A percentile compares a stretch with the other conserved stretches of the same genome.
phyloP scores from a whole-genome alignment of 768 basidiomycete species.

The Zangia roseola region DNA sequence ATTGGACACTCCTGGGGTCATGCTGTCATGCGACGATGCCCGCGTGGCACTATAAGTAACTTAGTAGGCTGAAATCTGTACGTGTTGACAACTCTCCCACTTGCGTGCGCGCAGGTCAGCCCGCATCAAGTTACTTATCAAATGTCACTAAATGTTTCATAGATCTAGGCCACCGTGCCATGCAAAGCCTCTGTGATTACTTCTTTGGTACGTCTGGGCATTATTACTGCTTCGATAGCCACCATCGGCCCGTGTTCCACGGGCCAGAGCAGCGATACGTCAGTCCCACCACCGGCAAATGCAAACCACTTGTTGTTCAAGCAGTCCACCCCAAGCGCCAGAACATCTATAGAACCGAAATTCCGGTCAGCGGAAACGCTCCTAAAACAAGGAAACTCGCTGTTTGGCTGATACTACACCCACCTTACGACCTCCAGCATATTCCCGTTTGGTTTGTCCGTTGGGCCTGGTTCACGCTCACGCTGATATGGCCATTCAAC shows the following conservation, averaged over 20 bases:
- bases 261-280: slow-evolving; percentile 21
- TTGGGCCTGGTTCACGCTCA: slow-evolving; percentile 19
- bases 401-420: slow-evolving; percentile 13
- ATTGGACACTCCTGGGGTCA: no score
- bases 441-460: slow-evolving; percentile 10
- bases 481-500: slow-evolving; percentile 17
- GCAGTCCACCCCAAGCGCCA: slow-evolving; percentile 14
- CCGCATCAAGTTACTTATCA: background rate
- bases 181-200: background rate
- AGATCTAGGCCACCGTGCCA: background rate
- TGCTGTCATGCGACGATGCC: no score
- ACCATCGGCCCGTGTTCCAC: slow-evolving; percentile 16
- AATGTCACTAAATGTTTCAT: background rate
- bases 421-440: background rate
- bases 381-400: slow-evolving; percentile 13
- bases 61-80: no score
- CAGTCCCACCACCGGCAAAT: slow-evolving; percentile 23
- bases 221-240: slow-evolving; percentile 13
- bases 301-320: slow-evolving; percentile 24
- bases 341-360: background rate
- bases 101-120: slow-evolving; percentile 1
- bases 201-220: background rate
- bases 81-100: no score
- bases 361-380: background rate
- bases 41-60: no score